These are phyloP conservation scores for Neostapfia colusana DNA, from an alignment of 176 grass and related monocot species.

Conservation along the genomic window DNA sequence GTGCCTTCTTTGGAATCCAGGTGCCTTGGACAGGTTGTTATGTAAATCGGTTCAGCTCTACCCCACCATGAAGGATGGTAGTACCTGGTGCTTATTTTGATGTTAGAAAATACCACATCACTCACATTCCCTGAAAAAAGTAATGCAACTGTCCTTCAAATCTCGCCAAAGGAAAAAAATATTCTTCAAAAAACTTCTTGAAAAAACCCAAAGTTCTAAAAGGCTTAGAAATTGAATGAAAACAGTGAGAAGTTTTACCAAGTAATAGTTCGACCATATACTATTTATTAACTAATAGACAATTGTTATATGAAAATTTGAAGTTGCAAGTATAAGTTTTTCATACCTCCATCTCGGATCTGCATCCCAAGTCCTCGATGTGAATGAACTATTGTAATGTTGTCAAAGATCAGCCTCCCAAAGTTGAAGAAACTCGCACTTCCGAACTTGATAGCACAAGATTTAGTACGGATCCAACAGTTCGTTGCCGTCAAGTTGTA, in stretches of 20 bases:
- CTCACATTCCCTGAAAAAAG: conserved; percentile 65
- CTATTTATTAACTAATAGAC: background rate
- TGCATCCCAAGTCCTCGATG: conserved; percentile 86
- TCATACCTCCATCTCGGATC: conserved; percentile 86
- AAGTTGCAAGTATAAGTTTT: background rate
- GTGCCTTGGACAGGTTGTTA: conserved; percentile 76
- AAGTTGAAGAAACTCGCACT: conserved; percentile 65
- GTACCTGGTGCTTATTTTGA: conserved; percentile 84
- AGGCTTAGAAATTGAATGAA: background rate
- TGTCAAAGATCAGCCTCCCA: conserved; percentile 53
- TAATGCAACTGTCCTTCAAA: background rate
- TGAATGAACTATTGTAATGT: conserved; percentile 77
- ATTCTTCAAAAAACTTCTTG: background rate
- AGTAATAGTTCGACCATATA: background rate
- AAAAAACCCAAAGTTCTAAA: background rate
- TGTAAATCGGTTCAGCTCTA: conserved; percentile 87
- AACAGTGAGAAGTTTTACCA: background rate
- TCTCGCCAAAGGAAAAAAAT: background rate
- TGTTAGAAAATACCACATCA: conserved; percentile 78
- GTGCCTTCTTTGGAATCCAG: conserved; percentile 59
- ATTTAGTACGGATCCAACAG: conserved; percentile 91
- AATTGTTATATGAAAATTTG: background rate
- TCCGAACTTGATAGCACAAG: conserved; percentile 84
- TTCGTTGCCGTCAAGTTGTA: conserved; percentile 65
- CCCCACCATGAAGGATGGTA: conserved; percentile 97